Evolutionary conservation across 129 eudicot species (phyloP), one percentile per base, ranked within the genome.

Genomic region (Pulicaria dysenterica): DNA sequence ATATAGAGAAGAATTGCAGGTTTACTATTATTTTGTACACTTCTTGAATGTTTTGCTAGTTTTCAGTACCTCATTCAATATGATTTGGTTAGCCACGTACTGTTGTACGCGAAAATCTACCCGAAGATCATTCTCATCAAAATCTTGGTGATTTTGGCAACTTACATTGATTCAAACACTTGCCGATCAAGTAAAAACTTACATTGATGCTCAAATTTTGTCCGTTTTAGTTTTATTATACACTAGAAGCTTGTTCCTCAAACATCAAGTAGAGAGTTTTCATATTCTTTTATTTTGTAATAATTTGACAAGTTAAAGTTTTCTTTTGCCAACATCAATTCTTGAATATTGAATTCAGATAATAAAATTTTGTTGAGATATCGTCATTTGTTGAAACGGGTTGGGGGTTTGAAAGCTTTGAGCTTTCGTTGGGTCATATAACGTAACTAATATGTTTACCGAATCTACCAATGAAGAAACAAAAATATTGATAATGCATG

Each of bases 51-150:
- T 57, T 75, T 75, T 56, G 7, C 2, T n/a, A 6, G 9, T 45
- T 37, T 81, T 37, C 6, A 39, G 40, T 41, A 50, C 13, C 41
- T 37, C 34, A 40, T 49, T 37, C 34, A 40, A 31, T 59, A 50
- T 66, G 73, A 64, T 46, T 10, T 7, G 75, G 45, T 60, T 58
- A 95, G 99, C 77, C 87, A 5, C 89, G 94, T 3, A 90, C 96
- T 3, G 90, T 95, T 67, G 91, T 95, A 39, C 96, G 82, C 31
- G 99, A 95, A 80, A 95, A 95, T 74, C 85, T 95, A 34, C 99
- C 99, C 0, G 99, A 95, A 19, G 97, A 95, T 83, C 94, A 95
- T 85, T 90, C 99, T 31, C 96, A 90, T 81, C 99, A 90, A 67
- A 90, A 94, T 75, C 96, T 94, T 39, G 99, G 90, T 85, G 90